phyloP scores from a whole-genome alignment of 441 rosid genomes.

The Corymbia calophylla region DNA sequence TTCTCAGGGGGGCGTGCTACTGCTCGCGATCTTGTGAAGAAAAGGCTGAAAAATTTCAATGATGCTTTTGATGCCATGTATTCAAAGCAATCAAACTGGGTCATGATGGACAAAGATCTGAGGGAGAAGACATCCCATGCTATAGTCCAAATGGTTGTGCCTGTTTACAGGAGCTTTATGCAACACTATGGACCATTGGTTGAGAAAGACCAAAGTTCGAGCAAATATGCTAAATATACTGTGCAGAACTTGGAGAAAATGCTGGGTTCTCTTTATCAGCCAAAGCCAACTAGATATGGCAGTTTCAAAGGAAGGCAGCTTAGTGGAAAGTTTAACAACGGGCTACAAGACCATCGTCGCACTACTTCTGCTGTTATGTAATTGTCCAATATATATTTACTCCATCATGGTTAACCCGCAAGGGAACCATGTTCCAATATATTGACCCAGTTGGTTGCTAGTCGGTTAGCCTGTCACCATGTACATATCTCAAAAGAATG shows the following conservation, averaged over 20 bases:
- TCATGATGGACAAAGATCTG: slow-evolving; percentile 70
- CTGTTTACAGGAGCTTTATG: slow-evolving; percentile 94
- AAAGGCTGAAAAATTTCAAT: slow-evolving; percentile 75
- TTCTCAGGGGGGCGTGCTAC: slow-evolving; percentile 98
- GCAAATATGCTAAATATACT: slow-evolving; percentile 81
- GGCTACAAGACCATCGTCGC: slow-evolving; percentile 56
- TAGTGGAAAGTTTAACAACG: slow-evolving; percentile 44
- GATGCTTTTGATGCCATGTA: slow-evolving; percentile 84
- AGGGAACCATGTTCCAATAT: background rate
- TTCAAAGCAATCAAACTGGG: slow-evolving; percentile 71
- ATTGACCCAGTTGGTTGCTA: background rate
- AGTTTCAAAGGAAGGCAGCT: slow-evolving; percentile 73
- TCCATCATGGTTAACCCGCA: background rate
- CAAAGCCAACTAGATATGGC: slow-evolving; percentile 73
- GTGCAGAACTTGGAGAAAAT: slow-evolving; percentile 80
- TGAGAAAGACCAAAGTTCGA: slow-evolving; percentile 74
- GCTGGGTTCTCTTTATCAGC: slow-evolving; percentile 68
- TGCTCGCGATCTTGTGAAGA: slow-evolving; percentile 98
- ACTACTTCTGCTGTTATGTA: slow-evolving; percentile 80
- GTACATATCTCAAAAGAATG: slow-evolving; percentile 22
- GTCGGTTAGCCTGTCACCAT: slow-evolving; percentile 4
- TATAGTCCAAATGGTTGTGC: slow-evolving; percentile 71
- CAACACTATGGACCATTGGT: slow-evolving; percentile 95
- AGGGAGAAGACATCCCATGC: slow-evolving; percentile 80
- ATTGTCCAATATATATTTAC: background rate